Evolutionary conservation across 305 asterid species (phyloP).

Genomic region (Petunia hybrid): DNA sequence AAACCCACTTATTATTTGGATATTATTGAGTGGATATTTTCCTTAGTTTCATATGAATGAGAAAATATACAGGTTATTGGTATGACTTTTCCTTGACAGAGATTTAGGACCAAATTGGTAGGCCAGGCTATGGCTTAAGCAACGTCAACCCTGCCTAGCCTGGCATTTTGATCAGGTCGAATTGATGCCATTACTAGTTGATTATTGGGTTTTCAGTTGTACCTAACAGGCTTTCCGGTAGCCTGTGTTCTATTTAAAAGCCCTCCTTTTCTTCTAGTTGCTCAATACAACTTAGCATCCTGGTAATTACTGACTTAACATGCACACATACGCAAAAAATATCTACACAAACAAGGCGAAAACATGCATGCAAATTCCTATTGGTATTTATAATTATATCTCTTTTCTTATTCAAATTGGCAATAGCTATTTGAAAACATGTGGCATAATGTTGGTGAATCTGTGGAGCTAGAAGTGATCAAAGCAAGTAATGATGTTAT

Average conservation of each 20-base stretch:
- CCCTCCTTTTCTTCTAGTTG: slow-evolving; percentile 14
- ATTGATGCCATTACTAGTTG: background rate
- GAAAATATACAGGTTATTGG: background rate
- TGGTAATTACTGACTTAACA: background rate
- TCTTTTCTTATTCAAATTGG: slow-evolving; percentile 19
- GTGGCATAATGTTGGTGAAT: slow-evolving; percentile 21
- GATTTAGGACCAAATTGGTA: background rate
- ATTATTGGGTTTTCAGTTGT: background rate
- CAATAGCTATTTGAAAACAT: slow-evolving; percentile 14
- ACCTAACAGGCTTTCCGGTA: background rate
- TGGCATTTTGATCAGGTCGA: background rate
- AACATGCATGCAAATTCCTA: slow-evolving; percentile 12
- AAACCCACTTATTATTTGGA: background rate
- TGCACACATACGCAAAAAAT: background rate
- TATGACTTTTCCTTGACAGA: background rate
- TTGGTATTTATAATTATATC: background rate
- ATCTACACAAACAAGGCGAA: background rate
- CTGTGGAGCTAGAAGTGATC: slow-evolving; percentile 25
- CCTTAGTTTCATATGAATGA: background rate
- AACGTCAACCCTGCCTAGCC: background rate
- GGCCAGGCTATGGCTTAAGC: background rate
- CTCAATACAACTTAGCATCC: background rate
- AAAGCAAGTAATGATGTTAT: slow-evolving; percentile 1
- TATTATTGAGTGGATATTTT: background rate
- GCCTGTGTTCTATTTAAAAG: background rate